Conservation (phyloP, 371 early-diverging fungal genomes). For the Syncephalastrum contaminatum region DNA sequence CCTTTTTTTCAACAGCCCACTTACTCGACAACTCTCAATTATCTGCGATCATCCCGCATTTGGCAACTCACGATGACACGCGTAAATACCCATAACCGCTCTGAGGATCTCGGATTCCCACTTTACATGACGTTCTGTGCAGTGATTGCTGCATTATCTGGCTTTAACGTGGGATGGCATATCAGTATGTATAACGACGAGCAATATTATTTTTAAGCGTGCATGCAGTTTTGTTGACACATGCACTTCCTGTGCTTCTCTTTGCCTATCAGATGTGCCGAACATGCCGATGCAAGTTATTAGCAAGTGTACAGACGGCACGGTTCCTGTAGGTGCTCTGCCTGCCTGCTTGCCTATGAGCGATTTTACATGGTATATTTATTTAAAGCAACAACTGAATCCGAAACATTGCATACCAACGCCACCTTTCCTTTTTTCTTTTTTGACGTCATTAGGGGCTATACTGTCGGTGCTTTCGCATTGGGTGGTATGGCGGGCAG, state of each 20-base stretch:
- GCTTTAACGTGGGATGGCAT: slow-evolving; percentile 48
- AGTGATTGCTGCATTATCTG: slow-evolving; percentile 37
- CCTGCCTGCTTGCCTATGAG: slow-evolving; percentile 47
- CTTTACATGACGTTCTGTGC: slow-evolving; percentile 39
- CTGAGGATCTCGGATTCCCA: slow-evolving; percentile 39
- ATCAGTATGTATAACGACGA: slow-evolving; percentile 27
- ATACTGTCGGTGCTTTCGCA: slow-evolving; percentile 44
- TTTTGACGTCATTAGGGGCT: slow-evolving; percentile 27
- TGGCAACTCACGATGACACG: no score
- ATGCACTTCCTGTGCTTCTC: no score
- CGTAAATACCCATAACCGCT: slow-evolving; percentile 7
- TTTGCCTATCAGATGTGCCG: slow-evolving; percentile 35
- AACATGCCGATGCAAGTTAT: slow-evolving; percentile 47
- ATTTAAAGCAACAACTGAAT: background rate
- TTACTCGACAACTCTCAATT: no score
- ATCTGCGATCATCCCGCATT: no score
- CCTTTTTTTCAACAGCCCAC: no score
- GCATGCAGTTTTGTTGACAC: background rate
- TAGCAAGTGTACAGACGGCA: slow-evolving; percentile 30
- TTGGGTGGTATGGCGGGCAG: slow-evolving; percentile 49
- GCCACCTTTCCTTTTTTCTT: slow-evolving; percentile 2
- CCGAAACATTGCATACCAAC: no score
- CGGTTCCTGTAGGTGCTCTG: slow-evolving; percentile 17
- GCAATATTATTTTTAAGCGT: background rate
- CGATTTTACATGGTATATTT: slow-evolving; percentile 28